Conservation (phyloP, 106 monocot species). For the Amphibolis antarctica region DNA sequence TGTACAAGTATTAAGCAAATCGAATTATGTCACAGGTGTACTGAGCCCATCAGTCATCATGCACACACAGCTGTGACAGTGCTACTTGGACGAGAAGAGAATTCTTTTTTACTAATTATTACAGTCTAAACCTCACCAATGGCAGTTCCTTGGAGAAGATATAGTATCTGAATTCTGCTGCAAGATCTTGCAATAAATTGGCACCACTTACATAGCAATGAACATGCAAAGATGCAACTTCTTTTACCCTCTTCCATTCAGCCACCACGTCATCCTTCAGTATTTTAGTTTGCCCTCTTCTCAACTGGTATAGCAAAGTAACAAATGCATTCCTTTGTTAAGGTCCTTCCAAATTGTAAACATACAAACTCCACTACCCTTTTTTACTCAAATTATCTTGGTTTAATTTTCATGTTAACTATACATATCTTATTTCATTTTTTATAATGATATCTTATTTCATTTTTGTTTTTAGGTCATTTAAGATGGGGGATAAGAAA, state of each 20-base stretch:
- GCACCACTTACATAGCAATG: slow-evolving; percentile 88
- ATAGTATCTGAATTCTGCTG: slow-evolving; percentile 73
- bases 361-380: not conserved
- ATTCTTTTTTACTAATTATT: not conserved
- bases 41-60: not conserved
- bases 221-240: slow-evolving; percentile 66
- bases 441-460: no score
- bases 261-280: slow-evolving; percentile 79
- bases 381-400: no score
- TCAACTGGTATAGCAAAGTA: slow-evolving; percentile 35
- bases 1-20: slow-evolving; percentile 7
- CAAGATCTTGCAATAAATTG: slow-evolving; percentile 58
- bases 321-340: not conserved
- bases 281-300: slow-evolving; percentile 52
- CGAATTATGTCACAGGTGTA: not conserved
- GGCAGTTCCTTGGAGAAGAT: slow-evolving; percentile 92
- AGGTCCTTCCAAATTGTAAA: not conserved
- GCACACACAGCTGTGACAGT: not conserved
- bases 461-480: no score
- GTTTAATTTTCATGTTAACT: no score
- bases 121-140: slow-evolving; percentile 34
- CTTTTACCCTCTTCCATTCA: slow-evolving; percentile 79
- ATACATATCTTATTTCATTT: no score
- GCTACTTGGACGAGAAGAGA: not conserved
- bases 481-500: no score